These are phyloP conservation scores for Lepidium didymum DNA, from an alignment of 345 rosid genomes.

Conservation along the genomic window DNA sequence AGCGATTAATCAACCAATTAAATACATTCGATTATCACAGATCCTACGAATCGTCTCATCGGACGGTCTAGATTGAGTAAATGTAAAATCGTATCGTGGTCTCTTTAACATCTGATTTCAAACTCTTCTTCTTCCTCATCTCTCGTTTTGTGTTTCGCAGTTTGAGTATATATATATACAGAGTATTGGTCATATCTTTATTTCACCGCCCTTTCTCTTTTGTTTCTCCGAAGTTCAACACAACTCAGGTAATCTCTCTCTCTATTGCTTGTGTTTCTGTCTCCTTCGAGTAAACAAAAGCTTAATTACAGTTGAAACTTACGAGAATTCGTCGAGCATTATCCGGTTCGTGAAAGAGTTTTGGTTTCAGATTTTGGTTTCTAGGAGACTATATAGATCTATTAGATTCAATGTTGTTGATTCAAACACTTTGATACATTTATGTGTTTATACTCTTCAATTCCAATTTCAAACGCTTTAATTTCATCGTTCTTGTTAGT, in stretches of 20 bases:
- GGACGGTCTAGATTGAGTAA: neutral
- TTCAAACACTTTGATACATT: neutral
- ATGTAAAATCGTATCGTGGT: neutral
- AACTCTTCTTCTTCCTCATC: conserved; percentile 9
- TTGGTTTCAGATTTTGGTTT: neutral
- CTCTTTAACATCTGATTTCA: neutral
- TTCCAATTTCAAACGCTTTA: neutral
- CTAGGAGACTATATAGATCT: neutral
- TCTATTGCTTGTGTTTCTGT: neutral
- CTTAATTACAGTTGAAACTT: neutral
- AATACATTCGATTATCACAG: neutral
- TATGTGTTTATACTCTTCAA: neutral
- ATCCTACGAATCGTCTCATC: neutral
- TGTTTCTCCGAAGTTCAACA: neutral
- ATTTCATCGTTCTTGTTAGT: neutral
- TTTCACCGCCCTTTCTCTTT: conserved; percentile 23
- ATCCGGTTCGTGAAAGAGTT: neutral
- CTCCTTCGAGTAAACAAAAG: neutral
- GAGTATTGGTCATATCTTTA: conserved; percentile 10
- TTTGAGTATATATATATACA: neutral
- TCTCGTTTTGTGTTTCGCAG: neutral
- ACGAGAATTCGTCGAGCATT: neutral
- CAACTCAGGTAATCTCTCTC: conserved; percentile 15
- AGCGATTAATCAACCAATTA: conserved; percentile 1
- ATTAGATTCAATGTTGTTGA: neutral